These are phyloP conservation scores for Sherardia arvensis DNA, from an alignment of 257 asterid species.

Conservation along the genomic window DNA sequence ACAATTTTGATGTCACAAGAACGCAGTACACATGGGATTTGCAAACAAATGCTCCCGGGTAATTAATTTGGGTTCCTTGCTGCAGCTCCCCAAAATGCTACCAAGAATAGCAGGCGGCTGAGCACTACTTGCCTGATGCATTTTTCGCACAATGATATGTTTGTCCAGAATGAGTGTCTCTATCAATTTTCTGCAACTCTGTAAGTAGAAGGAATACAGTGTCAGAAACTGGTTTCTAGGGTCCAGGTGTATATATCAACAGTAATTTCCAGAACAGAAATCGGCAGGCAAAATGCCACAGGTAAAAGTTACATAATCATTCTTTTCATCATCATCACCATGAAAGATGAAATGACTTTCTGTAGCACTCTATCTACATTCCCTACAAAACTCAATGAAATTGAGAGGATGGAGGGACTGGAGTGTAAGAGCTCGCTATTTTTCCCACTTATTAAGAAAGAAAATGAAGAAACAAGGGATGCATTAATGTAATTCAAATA, in stretches of 20 bases:
- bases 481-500: neutral
- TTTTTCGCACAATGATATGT: slow-evolving; percentile 45
- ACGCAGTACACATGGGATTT: slow-evolving; percentile 49
- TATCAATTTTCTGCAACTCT: slow-evolving; percentile 81
- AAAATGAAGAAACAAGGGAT: neutral
- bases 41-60: slow-evolving; percentile 67
- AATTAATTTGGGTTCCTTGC: slow-evolving; percentile 33
- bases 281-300: neutral
- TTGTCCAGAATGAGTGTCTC: slow-evolving; percentile 62
- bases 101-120: slow-evolving; percentile 60
- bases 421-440: neutral
- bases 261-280: neutral
- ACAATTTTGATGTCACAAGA: slow-evolving; percentile 28
- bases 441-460: neutral
- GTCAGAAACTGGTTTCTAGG: neutral
- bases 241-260: neutral
- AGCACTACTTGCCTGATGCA: slow-evolving; percentile 39
- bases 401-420: neutral
- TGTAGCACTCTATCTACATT: neutral
- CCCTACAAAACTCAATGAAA: neutral
- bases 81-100: slow-evolving; percentile 36
- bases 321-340: neutral
- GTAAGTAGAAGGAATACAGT: slow-evolving; percentile 19
- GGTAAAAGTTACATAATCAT: neutral
- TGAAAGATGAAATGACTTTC: neutral